phyloP scores from a whole-genome alignment of 139 green algal genomes.

The Chlorella sp. region DNA sequence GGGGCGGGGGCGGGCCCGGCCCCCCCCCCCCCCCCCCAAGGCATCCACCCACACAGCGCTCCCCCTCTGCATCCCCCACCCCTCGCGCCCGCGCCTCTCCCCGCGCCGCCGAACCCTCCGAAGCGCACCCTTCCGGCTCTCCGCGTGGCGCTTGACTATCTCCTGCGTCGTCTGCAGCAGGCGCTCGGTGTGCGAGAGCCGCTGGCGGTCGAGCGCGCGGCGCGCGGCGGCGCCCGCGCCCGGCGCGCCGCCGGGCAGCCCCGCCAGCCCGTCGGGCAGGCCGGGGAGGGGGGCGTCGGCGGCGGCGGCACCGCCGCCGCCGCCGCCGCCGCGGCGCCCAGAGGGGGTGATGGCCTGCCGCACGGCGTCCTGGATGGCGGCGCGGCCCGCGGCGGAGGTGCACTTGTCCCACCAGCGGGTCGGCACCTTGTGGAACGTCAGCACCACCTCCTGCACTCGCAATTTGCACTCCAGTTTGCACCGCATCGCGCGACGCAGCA shows the following conservation, averaged over 20 bases:
- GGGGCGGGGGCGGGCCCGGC: no score
- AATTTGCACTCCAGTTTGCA: no score
- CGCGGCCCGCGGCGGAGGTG: slow-evolving; percentile 16
- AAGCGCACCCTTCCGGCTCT: slow-evolving; percentile 16
- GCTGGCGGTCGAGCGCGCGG: slow-evolving; percentile 9
- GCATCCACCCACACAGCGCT: no score
- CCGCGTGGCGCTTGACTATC: slow-evolving; percentile 8
- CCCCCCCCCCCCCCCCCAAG: no score
- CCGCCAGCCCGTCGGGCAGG: no score
- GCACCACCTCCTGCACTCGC: slow-evolving; percentile 49
- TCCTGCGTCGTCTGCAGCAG: slow-evolving; percentile 28
- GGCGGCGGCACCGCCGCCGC: slow-evolving; percentile 1
- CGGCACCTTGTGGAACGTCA: slow-evolving; percentile 50
- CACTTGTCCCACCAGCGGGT: slow-evolving; percentile 38
- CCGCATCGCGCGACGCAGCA: no score
- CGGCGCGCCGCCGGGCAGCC: no score
- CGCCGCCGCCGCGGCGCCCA: background rate
- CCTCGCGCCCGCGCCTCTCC: background rate
- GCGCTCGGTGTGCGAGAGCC: slow-evolving; percentile 27
- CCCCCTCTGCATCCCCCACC: background rate
- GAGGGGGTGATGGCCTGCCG: background rate
- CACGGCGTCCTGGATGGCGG: no score
- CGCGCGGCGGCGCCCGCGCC: no score
- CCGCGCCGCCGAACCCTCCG: slow-evolving; percentile 6
- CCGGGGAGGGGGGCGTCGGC: no score